phyloP scores from a whole-genome alignment of 768 basidiomycete species.

The Russula virescens region DNA sequence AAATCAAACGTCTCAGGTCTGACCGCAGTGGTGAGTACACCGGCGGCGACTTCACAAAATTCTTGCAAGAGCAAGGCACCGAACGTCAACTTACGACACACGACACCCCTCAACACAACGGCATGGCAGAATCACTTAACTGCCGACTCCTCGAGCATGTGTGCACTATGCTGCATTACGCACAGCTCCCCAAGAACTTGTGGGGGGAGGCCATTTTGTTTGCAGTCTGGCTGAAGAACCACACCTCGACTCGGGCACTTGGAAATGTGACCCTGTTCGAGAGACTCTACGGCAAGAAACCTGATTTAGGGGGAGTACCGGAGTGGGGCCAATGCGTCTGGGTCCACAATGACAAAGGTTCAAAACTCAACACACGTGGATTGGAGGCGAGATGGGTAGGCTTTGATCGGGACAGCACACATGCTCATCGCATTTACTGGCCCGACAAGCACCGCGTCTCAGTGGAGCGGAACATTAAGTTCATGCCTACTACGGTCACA shows the following conservation, averaged over 20 bases:
- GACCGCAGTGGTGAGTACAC: constrained; percentile 6
- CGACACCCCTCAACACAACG: constrained; percentile 29
- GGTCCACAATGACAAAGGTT: background rate
- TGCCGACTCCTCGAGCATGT: constrained; percentile 33
- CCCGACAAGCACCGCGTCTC: too few species aligned
- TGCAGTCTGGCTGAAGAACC: constrained; percentile 34
- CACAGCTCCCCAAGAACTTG: background rate
- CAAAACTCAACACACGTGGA: background rate
- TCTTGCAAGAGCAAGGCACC: background rate
- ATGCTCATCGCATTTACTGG: background rate
- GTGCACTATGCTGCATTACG: constrained; percentile 1
- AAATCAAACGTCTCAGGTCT: background rate
- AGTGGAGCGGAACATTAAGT: too few species aligned
- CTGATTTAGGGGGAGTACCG: constrained; percentile 1
- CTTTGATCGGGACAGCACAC: background rate
- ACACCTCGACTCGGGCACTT: constrained; percentile 21
- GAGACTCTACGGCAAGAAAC: constrained; percentile 8
- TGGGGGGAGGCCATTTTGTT: constrained; percentile 24
- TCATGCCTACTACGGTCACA: too few species aligned
- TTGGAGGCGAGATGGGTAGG: background rate
- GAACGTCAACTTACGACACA: background rate
- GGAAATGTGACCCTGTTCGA: constrained; percentile 27
- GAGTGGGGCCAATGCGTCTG: constrained; percentile 4
- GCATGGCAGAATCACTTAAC: constrained; percentile 39
- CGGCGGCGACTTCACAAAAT: background rate